Base-by-base conservation (phyloP, 805 yeast species). In the Lachancea sp. region DNA sequence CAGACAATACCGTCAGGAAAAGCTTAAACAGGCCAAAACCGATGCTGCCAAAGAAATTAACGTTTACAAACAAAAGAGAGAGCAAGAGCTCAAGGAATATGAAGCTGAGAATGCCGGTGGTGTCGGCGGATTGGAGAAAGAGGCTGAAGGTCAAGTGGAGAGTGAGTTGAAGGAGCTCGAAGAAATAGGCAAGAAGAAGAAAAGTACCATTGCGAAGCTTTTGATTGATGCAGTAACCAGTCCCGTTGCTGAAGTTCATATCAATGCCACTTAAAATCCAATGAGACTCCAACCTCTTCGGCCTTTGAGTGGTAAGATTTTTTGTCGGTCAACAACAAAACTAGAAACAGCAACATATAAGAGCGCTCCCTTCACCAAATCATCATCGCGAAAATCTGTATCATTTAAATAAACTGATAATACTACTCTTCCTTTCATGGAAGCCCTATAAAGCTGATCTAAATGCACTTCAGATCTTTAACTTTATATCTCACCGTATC, bases 11-110 rank as follows among this genome's bases (percentile, higher is more conserved):
- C 72, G 60, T 77, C 75, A 59, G 30, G 81, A 77, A 51, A 83
- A 88, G 50, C 74, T 92, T 62, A 92, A 90, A 76, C 89, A 92
- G 34, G 96, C 97, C 39, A 90, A 88, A 70, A 69, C 81, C 18
- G 97, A 92, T 63, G 98, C 98, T 26, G 83, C 87, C 49, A 68
- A 72, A 42, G 98, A 92, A 65, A 86, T 92, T 55, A 83, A 80
- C 50, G 80, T 78, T 42, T 92, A 92, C 75, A 89, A 85, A 72
- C 62, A 71, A 37, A 75, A 79, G 61, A 90, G 89, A 70, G 96
- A 89, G 49, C 69, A 67, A 35, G 96, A 90, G 66, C 77, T 90
- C 65, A 74, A 76, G 59, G 68, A 76, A 48, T 80, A 72, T 56
- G 92, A 86, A 62, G 65, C 72, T 29, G 78, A 80, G 51, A 86